Conservation (phyloP, 768 basidiomycete genomes). For the Xerocomus potaroensis region DNA sequence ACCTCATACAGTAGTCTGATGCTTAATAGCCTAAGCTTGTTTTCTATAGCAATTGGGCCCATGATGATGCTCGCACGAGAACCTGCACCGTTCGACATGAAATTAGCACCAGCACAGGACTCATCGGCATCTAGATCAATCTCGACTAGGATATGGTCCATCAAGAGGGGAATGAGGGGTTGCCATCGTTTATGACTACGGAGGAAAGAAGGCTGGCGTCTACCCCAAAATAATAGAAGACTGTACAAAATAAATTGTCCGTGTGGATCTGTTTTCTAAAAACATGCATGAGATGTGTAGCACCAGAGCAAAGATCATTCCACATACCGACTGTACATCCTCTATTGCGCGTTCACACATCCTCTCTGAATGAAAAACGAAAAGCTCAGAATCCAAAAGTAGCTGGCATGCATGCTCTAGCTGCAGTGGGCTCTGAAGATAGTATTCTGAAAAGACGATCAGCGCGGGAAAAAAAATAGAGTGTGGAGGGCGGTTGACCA, state of each 20-base stretch:
- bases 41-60: constrained; percentile 70
- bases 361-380: constrained; percentile 85
- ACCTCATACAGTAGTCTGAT: constrained; percentile 86
- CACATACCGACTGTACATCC: constrained; percentile 61
- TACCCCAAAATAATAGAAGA: constrained; percentile 72
- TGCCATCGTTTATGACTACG: constrained; percentile 82
- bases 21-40: constrained; percentile 67
- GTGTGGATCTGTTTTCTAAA: constrained; percentile 82
- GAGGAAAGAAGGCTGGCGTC: constrained; percentile 63
- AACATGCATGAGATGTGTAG: constrained; percentile 3
- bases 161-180: constrained; percentile 71
- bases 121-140: constrained; percentile 74
- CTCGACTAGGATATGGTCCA: constrained; percentile 81
- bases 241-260: constrained; percentile 74
- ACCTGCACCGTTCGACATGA: constrained; percentile 25
- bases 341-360: constrained; percentile 80
- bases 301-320: neutral
- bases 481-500: constrained; percentile 44
- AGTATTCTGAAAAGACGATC: constrained; percentile 56
- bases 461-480: constrained; percentile 1
- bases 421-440: constrained; percentile 78
- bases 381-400: constrained; percentile 81
- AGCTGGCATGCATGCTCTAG: constrained; percentile 78
- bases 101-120: constrained; percentile 41
- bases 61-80: constrained; percentile 39